Conservation (phyloP, 1,139 yeast genomes). For the Geotrichum histeridarum region DNA sequence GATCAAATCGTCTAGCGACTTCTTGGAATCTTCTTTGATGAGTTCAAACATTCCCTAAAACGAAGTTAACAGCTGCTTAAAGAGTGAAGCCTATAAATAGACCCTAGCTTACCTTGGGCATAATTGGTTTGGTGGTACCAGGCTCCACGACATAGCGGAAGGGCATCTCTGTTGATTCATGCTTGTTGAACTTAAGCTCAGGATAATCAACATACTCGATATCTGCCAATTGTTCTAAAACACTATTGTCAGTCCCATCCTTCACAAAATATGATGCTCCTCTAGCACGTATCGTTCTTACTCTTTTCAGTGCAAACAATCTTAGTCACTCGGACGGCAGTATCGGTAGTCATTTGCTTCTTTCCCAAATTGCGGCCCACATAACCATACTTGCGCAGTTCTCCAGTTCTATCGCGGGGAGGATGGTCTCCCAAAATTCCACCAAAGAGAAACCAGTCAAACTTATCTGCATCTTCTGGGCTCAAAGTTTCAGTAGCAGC, state of each 20-base stretch:
- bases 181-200: conserved; percentile 78
- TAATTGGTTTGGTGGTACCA: conserved; percentile 58
- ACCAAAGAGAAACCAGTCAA: conserved; percentile 89
- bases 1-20: conserved; percentile 35
- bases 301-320: conserved; percentile 55
- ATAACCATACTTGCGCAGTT: conserved; percentile 74
- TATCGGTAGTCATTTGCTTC: conserved; percentile 95
- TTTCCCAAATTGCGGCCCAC: conserved; percentile 80
- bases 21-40: conserved; percentile 68
- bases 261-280: no score
- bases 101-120: conserved; percentile 51
- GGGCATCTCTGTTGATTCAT: conserved; percentile 97
- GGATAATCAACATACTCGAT: conserved; percentile 88
- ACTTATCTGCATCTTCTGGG: conserved; percentile 60
- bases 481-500: conserved; percentile 68
- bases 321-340: conserved; percentile 89
- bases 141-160: conserved; percentile 75
- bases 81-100: neutral
- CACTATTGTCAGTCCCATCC: neutral
- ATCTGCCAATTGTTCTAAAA: conserved; percentile 49
- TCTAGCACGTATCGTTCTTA: conserved; percentile 21
- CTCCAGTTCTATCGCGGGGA: conserved; percentile 91
- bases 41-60: conserved; percentile 75
- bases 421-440: conserved; percentile 97
- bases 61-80: neutral